Base-by-base conservation (phyloP, 1,284 basidiomycete species). In the Tilletia horrida region DNA sequence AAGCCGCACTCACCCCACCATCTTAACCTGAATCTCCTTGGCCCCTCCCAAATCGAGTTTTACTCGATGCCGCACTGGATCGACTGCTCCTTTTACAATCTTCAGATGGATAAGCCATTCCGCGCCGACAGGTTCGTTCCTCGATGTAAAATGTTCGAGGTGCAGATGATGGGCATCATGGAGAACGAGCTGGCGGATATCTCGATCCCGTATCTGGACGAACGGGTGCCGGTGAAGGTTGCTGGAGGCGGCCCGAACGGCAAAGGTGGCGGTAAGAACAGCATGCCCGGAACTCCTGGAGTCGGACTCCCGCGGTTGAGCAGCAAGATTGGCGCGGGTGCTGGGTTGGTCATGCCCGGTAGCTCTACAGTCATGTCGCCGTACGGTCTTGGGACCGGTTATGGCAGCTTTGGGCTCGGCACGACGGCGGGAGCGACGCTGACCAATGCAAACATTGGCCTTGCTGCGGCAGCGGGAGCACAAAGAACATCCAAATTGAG, bases 41-140 rank as follows among this genome's bases (percentile, higher is more conserved):
- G 27, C 0, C 44, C 31, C 23, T 43, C 45, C 13, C 29, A 23
- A n/a, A 43, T 66, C 23, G 73, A 75, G 61, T 81, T 76, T 59
- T 79, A 77, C 64, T 71, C 71, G 2, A 75, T 81, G 73, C 80
- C 80, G 0, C 78, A 78, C 68, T 81, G 80, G 80, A 73, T 81
- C 69, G 80, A 81, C 66, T 79, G 77, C 70, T 76, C 73, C 66
- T 81, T 81, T 67, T 81, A 81, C 71, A 80, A 80, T 52, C 62
- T 80, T 40, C 79, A 81, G 67, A 79, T 79, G 66, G 79, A 81
- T 66, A 76, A 76, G 67, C 78, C 76, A 8, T 78, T 78, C 69
- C 73, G 80, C 4, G 73, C 71, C 3, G 75, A 79, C 55, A 76
- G 78, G 13, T 81, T 81, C 57, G 79, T 81, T 23, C 78, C 80